Conservation (phyloP, 2,329 filamentous ascomycete species). For the Fusarium siculi region DNA sequence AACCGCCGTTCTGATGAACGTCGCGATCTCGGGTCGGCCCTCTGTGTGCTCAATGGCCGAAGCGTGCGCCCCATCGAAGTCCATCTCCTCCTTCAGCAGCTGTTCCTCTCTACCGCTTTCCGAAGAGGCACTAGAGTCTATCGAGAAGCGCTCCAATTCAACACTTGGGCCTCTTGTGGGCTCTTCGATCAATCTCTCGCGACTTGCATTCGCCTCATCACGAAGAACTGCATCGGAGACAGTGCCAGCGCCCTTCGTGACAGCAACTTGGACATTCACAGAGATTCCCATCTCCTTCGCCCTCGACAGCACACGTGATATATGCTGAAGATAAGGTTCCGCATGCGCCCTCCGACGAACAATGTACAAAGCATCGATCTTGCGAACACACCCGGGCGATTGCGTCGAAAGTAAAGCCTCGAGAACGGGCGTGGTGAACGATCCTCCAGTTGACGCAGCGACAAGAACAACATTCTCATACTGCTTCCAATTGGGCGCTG, state of each 20-base stretch:
- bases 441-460: constrained; percentile 39
- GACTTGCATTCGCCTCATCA: constrained; percentile 31
- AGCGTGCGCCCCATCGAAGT: constrained; percentile 19
- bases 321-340: constrained; percentile 31
- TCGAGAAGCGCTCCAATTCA: constrained; percentile 39
- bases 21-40: constrained; percentile 40
- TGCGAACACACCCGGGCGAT: constrained; percentile 35
- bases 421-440: constrained; percentile 39
- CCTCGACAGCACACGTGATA: constrained; percentile 22
- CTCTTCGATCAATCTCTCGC: constrained; percentile 37
- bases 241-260: constrained; percentile 20
- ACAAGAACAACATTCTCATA: constrained; percentile 39
- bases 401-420: constrained; percentile 34
- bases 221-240: constrained; percentile 1
- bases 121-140: constrained; percentile 31
- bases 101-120: constrained; percentile 35
- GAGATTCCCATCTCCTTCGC: constrained; percentile 41
- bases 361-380: constrained; percentile 37
- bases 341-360: constrained; percentile 34
- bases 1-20: constrained; percentile 28
- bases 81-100: constrained; percentile 40
- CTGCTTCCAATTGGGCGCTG: constrained; percentile 39
- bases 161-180: constrained; percentile 17
- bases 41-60: constrained; percentile 34
- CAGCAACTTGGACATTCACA: constrained; percentile 35